Evolutionary conservation across 345 rosid species (phyloP).

Genomic region (Laguncularia racemosa): DNA sequence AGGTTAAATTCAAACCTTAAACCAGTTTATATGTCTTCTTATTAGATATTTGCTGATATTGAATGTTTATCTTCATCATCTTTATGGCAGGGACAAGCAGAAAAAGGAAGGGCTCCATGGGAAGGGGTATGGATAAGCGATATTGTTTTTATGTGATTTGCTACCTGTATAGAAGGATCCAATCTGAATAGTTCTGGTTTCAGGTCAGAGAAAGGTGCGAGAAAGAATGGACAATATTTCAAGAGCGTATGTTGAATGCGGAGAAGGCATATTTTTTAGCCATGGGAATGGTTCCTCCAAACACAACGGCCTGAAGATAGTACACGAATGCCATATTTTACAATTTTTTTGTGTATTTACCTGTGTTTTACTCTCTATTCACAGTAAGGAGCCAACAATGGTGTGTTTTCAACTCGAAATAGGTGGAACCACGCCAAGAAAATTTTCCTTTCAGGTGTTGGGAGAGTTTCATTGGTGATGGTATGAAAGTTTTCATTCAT

Average conservation of each 20-base stretch:
- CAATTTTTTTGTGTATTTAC: too few relatives aligned
- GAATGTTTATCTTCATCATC: neutral
- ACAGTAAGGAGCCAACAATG: too few relatives aligned
- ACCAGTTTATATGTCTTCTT: too few relatives aligned
- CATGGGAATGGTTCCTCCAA: conserved; percentile 21
- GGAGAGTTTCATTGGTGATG: too few relatives aligned
- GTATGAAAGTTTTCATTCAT: too few relatives aligned
- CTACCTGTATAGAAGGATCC: neutral
- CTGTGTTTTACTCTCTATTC: too few relatives aligned
- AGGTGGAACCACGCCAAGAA: too few relatives aligned
- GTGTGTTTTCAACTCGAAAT: too few relatives aligned
- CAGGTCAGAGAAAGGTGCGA: conserved; percentile 88
- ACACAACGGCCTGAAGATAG: conserved; percentile 7
- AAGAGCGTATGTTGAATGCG: conserved; percentile 47
- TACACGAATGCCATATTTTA: too few relatives aligned
- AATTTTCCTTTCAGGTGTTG: too few relatives aligned
- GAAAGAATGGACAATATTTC: conserved; percentile 80
- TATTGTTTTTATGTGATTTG: neutral
- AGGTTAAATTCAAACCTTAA: conserved; percentile 21
- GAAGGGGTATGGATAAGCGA: conserved; percentile 41
- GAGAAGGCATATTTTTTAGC: conserved; percentile 52
- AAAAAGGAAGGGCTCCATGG: conserved; percentile 48
- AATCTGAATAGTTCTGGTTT: neutral
- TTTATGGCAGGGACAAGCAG: conserved; percentile 34
- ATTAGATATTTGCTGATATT: too few relatives aligned